Conservation (phyloP, 805 yeast genomes). For the Metschnikowia gelsemii region DNA sequence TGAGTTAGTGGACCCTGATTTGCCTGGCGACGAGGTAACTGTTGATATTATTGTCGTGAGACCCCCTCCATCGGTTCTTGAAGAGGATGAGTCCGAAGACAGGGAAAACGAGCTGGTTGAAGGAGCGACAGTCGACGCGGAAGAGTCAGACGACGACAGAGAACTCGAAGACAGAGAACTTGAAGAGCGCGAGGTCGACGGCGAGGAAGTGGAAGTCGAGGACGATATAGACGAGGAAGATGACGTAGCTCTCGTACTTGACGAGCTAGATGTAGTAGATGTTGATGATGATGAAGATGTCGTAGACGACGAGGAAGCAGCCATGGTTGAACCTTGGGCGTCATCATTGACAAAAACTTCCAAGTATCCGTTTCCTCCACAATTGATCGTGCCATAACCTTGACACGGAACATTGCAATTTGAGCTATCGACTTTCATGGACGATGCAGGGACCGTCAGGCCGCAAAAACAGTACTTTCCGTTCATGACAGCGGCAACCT, state of each 20-base stretch:
- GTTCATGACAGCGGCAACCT: slow-evolving; percentile 38
- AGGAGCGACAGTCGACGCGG: background rate
- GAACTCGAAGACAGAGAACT: slow-evolving; percentile 1
- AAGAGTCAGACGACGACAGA: background rate
- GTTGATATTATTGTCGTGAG: slow-evolving; percentile 25
- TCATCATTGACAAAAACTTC: slow-evolving; percentile 44
- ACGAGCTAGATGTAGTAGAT: slow-evolving; percentile 9
- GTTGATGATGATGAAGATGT: slow-evolving; percentile 14
- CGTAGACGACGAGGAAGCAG: slow-evolving; percentile 13
- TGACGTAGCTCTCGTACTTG: slow-evolving; percentile 8
- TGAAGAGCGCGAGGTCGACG: background rate
- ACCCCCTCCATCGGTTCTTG: slow-evolving; percentile 9
- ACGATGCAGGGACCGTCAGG: slow-evolving; percentile 34
- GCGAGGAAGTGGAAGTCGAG: slow-evolving; percentile 4
- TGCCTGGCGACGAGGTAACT: slow-evolving; percentile 17
- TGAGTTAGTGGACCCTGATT: slow-evolving; percentile 16
- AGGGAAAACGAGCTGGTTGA: background rate
- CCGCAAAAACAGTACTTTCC: slow-evolving; percentile 73
- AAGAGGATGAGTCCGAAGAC: slow-evolving; percentile 5
- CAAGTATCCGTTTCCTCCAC: slow-evolving; percentile 52
- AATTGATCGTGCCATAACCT: slow-evolving; percentile 61
- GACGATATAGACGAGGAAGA: slow-evolving; percentile 15
- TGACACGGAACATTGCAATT: slow-evolving; percentile 42
- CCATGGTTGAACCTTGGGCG: slow-evolving; percentile 20
- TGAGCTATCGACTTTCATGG: slow-evolving; percentile 13